Percentiles rank a stretch among this genome's conserved stretches.
These are phyloP conservation scores for Pezicula rhizophila DNA, from an alignment of 2,329 filamentous ascomycete genomes.

Conservation along the genomic window DNA sequence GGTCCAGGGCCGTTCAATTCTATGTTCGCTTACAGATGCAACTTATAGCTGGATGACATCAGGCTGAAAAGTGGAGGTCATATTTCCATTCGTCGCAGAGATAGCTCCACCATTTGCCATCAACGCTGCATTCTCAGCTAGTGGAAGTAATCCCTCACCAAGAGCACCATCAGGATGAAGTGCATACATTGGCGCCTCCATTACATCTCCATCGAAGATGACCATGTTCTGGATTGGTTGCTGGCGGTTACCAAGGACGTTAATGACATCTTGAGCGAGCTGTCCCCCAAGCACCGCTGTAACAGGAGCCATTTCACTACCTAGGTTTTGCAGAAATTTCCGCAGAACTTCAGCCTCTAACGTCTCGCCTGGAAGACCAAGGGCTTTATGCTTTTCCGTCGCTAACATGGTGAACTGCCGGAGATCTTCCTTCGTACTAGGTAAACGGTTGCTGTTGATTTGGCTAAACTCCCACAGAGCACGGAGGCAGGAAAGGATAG, in stretches of 20 bases:
- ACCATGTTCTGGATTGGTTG: constrained; percentile 95
- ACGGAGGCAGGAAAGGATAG: constrained; percentile 77
- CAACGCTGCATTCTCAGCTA: constrained; percentile 17
- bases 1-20: background rate
- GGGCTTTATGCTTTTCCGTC: constrained; percentile 69
- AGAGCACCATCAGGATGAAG: constrained; percentile 64
- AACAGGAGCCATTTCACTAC: constrained; percentile 77
- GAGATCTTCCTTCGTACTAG: constrained; percentile 56
- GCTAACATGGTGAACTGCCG: constrained; percentile 71
- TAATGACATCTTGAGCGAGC: constrained; percentile 94
- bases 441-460: constrained; percentile 46
- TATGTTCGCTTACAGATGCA: background rate
- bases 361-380: constrained; percentile 63
- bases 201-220: constrained; percentile 79
- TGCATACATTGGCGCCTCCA: constrained; percentile 73
- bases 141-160: constrained; percentile 41
- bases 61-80: constrained; percentile 12
- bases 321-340: constrained; percentile 80
- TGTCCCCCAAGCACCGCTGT: constrained; percentile 85
- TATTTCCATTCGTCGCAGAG: constrained; percentile 9
- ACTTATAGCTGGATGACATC: constrained; percentile 16
- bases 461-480: constrained; percentile 85
- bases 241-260: constrained; percentile 83
- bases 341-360: constrained; percentile 68
- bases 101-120: constrained; percentile 12